phyloP scores from a whole-genome alignment of 2,329 filamentous ascomycete species.

The Achaetomium macrosporum region DNA sequence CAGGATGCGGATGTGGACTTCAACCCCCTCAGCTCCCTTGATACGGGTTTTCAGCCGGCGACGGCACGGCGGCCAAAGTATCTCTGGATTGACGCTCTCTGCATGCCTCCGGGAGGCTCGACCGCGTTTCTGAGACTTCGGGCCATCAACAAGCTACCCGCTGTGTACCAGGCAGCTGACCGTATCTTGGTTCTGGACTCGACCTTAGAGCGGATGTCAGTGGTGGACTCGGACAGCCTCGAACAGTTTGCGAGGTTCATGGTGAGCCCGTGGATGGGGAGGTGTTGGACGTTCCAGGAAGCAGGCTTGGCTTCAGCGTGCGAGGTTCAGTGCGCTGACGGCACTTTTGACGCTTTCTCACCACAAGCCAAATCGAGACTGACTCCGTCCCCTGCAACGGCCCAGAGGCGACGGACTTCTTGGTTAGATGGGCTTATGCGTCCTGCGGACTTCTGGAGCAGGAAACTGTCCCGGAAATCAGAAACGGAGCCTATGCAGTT shows the following conservation, averaged over 20 bases:
- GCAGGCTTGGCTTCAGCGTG: slow-evolving; percentile 14
- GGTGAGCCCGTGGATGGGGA: slow-evolving; percentile 19
- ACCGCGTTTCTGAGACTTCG: slow-evolving; percentile 12
- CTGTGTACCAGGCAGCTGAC: slow-evolving; percentile 20
- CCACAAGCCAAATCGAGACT: slow-evolving; percentile 7
- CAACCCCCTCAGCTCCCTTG: slow-evolving; percentile 16
- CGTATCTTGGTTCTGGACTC: slow-evolving; percentile 19
- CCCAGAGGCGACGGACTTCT: neutral
- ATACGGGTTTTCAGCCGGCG: slow-evolving; percentile 17
- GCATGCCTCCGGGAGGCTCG: slow-evolving; percentile 16
- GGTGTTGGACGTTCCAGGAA: slow-evolving; percentile 20
- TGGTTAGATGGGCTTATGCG: slow-evolving; percentile 10
- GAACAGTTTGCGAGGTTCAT: slow-evolving; percentile 19
- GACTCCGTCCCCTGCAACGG: neutral
- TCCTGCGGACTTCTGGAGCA: slow-evolving; percentile 7
- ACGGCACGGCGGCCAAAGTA: slow-evolving; percentile 12
- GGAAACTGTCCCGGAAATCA: neutral
- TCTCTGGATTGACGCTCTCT: slow-evolving; percentile 23
- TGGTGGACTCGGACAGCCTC: slow-evolving; percentile 15
- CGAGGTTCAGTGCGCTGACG: slow-evolving; percentile 22
- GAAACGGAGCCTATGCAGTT: neutral
- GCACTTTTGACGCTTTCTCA: slow-evolving; percentile 18
- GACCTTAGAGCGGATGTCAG: slow-evolving; percentile 14
- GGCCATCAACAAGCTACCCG: slow-evolving; percentile 22
- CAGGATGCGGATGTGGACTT: slow-evolving; percentile 8